Evolutionary conservation across 2,329 filamentous ascomycete genomes (phyloP).

Genomic region (Penicillium frequentans): DNA sequence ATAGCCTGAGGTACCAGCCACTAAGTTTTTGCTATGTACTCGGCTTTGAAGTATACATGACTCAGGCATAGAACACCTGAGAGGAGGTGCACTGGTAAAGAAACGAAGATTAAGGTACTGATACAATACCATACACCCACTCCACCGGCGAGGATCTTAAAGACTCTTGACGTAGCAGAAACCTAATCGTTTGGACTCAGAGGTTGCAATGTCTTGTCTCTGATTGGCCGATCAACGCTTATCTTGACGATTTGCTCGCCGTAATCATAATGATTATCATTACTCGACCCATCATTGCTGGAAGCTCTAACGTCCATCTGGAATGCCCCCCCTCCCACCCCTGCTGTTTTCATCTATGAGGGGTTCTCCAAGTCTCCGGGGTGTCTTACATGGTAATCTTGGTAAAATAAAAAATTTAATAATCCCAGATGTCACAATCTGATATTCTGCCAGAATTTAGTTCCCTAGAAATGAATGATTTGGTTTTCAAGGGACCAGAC

Average conservation of each 20-base stretch:
- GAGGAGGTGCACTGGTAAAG: constrained; percentile 2
- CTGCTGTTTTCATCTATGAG: constrained; percentile 15
- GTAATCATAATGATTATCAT: constrained; percentile 27
- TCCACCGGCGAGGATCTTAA: constrained; percentile 20
- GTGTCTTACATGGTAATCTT: not conserved
- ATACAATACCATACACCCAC: constrained; percentile 5
- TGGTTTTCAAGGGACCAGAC: not conserved
- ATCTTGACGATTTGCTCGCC: constrained; percentile 28
- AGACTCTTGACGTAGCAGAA: constrained; percentile 38
- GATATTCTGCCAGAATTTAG: not conserved
- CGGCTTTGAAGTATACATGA: not conserved
- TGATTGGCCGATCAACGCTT: constrained; percentile 34
- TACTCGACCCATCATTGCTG: constrained; percentile 14
- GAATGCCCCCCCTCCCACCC: constrained; percentile 9
- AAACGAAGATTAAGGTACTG: constrained; percentile 5
- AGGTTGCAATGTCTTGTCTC: constrained; percentile 27
- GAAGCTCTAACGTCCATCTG: constrained; percentile 6
- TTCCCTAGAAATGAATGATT: not conserved
- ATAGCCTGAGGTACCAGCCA: not conserved
- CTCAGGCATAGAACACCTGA: not conserved
- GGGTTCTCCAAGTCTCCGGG: not conserved
- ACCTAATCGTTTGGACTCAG: constrained; percentile 34
- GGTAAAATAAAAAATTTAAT: not conserved
- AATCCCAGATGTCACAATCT: not conserved
- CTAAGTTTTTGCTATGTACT: not conserved